Conservation (phyloP, 768 basidiomycete genomes). For the Hericium rajendrae region DNA sequence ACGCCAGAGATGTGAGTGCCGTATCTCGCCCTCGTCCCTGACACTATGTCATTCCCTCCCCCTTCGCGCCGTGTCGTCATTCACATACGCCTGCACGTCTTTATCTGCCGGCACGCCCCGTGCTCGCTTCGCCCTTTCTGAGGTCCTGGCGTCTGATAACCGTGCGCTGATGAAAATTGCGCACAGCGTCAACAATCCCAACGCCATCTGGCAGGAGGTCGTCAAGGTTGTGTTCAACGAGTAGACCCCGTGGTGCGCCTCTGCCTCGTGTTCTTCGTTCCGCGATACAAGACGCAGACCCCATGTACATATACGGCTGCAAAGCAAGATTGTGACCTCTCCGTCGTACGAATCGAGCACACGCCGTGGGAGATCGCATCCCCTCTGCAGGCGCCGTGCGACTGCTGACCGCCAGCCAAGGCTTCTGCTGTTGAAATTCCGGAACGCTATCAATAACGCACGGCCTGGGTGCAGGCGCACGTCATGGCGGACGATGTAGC, state of each 20-base stretch:
- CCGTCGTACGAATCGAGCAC: too few relatives aligned
- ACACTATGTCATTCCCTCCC: not conserved
- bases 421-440: not conserved
- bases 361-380: not conserved
- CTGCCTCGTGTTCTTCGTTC: too few relatives aligned
- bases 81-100: not conserved
- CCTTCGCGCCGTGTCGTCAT: not conserved
- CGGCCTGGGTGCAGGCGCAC: not conserved
- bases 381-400: not conserved
- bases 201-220: constrained; percentile 43
- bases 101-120: not conserved
- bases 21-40: not conserved
- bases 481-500: not conserved
- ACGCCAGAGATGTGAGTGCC: constrained; percentile 36
- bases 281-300: too few relatives aligned
- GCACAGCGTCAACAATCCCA: constrained; percentile 44
- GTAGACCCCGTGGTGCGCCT: not conserved
- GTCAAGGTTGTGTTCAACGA: constrained; percentile 20
- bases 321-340: not conserved
- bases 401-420: not conserved
- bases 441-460: not conserved
- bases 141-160: not conserved
- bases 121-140: not conserved
- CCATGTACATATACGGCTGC: too few relatives aligned
- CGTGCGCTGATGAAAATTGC: not conserved